Percentiles rank a stretch among this genome's conserved stretches.
Conservation (phyloP, 768 basidiomycete species). For the Leccinum disarticulatum region DNA sequence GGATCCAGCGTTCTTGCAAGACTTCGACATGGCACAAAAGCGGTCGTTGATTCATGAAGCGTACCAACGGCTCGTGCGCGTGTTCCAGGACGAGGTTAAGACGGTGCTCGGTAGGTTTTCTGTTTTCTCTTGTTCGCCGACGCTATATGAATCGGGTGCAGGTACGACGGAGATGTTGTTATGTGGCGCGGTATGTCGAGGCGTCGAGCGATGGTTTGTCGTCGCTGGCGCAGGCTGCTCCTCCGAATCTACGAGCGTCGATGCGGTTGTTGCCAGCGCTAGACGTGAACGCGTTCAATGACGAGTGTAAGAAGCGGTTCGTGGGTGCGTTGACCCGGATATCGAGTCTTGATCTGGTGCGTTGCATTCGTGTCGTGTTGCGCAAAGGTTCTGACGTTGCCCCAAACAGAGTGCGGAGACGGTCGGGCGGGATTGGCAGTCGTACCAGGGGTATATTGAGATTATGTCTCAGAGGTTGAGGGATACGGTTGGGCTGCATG, state of each 20-base stretch:
- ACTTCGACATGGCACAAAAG: no score
- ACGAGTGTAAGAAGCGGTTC: conserved; percentile 56
- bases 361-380: conserved; percentile 13
- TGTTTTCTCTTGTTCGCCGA: neutral
- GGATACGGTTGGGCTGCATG: no score
- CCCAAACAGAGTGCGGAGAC: no score
- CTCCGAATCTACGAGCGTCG: conserved; percentile 41
- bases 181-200: conserved; percentile 58
- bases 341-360: conserved; percentile 49
- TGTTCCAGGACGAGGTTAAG: no score
- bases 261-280: conserved; percentile 58
- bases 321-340: conserved; percentile 55
- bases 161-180: conserved; percentile 77
- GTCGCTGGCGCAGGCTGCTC: neutral
- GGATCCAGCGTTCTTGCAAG: no score
- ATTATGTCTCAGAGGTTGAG: no score
- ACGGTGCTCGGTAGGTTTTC: conserved; percentile 42
- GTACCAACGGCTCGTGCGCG: no score
- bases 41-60: no score
- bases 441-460: no score
- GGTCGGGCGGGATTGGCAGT: no score
- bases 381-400: no score
- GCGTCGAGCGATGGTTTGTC: conserved; percentile 20
- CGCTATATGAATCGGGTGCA: conserved; percentile 22
- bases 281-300: conserved; percentile 56